Evolutionary conservation across 768 basidiomycete species (phyloP).

Genomic region (Boletus rubropictus): DNA sequence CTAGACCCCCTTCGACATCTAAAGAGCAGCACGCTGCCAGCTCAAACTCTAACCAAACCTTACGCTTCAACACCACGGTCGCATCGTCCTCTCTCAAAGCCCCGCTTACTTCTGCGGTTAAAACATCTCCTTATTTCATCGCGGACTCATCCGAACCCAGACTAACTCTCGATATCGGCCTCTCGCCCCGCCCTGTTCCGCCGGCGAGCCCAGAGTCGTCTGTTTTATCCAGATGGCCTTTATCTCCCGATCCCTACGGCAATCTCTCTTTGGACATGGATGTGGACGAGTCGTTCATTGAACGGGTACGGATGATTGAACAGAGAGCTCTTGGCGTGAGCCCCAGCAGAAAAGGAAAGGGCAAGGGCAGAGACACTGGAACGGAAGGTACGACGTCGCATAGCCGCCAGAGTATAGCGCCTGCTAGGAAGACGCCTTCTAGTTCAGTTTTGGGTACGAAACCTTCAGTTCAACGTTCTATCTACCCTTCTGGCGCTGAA

Average conservation of each 20-base stretch:
- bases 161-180: constrained; percentile 24
- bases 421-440: constrained; percentile 3
- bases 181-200: constrained; percentile 27
- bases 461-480: constrained; percentile 3
- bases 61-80: background rate
- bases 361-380: constrained; percentile 12
- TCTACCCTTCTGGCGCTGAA: constrained; percentile 14
- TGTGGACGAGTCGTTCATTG: constrained; percentile 37
- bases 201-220: constrained; percentile 22
- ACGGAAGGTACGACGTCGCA: background rate
- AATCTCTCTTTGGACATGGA: constrained; percentile 33
- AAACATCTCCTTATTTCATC: constrained; percentile 21
- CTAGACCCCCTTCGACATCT: background rate
- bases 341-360: constrained; percentile 18
- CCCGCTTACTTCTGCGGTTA: constrained; percentile 1
- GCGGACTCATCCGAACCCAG: constrained; percentile 4
- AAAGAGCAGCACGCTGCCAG: background rate
- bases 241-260: constrained; percentile 27
- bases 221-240: constrained; percentile 6
- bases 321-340: constrained; percentile 12
- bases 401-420: background rate
- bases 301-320: constrained; percentile 31
- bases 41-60: background rate
- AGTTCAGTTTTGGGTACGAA: constrained; percentile 17
- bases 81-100: constrained; percentile 11